Evolutionary conservation across 2,329 filamentous ascomycete species (phyloP).

Genomic region (Phialophora tarda): DNA sequence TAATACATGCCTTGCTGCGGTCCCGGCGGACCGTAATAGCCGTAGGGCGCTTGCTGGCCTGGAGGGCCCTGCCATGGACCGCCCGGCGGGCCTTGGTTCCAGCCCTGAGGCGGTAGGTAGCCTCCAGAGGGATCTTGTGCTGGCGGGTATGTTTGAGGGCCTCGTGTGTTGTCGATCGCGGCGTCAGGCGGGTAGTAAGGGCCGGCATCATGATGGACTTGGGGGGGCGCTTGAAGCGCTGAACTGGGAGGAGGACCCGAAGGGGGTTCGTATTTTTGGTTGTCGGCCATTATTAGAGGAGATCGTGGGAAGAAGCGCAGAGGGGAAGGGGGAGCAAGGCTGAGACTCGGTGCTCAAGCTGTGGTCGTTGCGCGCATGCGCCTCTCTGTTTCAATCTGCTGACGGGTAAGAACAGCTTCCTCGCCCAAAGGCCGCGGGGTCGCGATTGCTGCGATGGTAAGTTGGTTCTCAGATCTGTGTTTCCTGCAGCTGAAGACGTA

Average conservation of each 20-base stretch:
- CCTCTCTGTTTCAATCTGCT: background rate
- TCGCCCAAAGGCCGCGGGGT: background rate
- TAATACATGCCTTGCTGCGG: slow-evolving; percentile 42
- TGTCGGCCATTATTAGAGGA: slow-evolving; percentile 11
- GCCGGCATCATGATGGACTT: slow-evolving; percentile 38
- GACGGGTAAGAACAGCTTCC: background rate
- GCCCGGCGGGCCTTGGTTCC: slow-evolving; percentile 28
- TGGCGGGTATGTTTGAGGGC: slow-evolving; percentile 27
- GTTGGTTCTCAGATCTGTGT: background rate
- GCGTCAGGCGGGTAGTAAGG: slow-evolving; percentile 35
- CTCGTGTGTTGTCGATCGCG: slow-evolving; percentile 22
- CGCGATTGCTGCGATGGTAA: background rate
- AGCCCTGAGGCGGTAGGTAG: slow-evolving; percentile 32
- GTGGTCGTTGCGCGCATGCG: background rate
- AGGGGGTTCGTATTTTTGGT: slow-evolving; percentile 33
- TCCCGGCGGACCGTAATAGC: slow-evolving; percentile 30
- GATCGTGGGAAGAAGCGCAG: background rate
- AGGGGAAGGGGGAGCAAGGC: background rate
- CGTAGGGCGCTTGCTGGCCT: slow-evolving; percentile 27
- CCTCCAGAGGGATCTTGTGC: slow-evolving; percentile 30
- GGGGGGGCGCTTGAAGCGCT: slow-evolving; percentile 21
- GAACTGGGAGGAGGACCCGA: slow-evolving; percentile 30
- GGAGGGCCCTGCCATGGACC: slow-evolving; percentile 20
- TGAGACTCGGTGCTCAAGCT: background rate
- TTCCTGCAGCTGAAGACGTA: background rate